Evolutionary conservation across 305 asterid species (phyloP), one percentile per base, ranked within the genome.

Genomic region (Fraxinus nigra): DNA sequence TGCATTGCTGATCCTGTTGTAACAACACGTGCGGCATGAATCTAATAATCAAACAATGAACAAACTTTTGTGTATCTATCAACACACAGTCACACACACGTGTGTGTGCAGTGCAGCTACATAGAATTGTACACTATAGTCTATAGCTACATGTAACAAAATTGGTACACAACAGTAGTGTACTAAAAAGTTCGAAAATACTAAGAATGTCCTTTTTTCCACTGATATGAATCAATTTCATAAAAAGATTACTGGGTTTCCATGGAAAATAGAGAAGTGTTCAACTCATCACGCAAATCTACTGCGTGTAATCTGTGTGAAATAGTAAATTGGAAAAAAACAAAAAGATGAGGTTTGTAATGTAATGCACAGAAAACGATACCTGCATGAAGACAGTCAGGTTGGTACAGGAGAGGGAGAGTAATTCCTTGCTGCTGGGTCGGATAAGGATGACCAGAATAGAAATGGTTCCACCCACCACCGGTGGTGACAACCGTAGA

Each of bases 381-480:
- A 87, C 90, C 92, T 89, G 90, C 89, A 82, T 84, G 86, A 84
- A 26, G 34, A 51, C 48, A 37, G 9, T 37, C 80, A 34, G 75
- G 26, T 77, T 79, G 91, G 82, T 83, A 80, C 7, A 46, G 56
- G 56, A 46, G 18, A 46, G 81, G 83, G 14, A 38, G 78, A 67
- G 88, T 13, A 24, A 85, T 30, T 22, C 54, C 76, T 14, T 16
- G 85, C 28, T 72, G 76, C 24, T 82, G 88, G 79, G 43, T 69
- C 16, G 78, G 81, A 83, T 83, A 85, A 59, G 87, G 83, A 65
- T 79, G 84, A 7, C 83, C 85, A 26, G 89, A 77, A 63, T 82
- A 84, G 43, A 77, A 10, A 13, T 78, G 74, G 77, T n/a, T 74
- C 84, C 85, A 86, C 76, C 81, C 79, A 2, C 78, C 80, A 5